Evolutionary conservation across 2,329 filamentous ascomycete species (phyloP).

Genomic region (Scedosporium apiospermum): DNA sequence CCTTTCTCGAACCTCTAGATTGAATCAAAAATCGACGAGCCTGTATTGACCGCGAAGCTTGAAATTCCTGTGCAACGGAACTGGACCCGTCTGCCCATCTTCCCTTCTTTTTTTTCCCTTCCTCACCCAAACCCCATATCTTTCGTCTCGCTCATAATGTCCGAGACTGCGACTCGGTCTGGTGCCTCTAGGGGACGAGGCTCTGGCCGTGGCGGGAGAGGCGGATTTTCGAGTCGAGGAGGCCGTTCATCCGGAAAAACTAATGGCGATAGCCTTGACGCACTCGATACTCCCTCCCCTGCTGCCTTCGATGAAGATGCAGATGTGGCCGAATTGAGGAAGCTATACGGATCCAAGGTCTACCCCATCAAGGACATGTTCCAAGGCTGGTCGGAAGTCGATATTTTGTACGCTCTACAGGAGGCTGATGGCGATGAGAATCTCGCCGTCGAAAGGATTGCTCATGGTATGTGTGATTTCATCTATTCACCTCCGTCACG

Average conservation of each 20-base stretch:
- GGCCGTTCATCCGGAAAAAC: constrained; percentile 54
- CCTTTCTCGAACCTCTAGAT: neutral
- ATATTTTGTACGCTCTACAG: constrained; percentile 85
- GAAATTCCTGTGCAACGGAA: constrained; percentile 2
- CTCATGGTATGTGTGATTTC: constrained; percentile 51
- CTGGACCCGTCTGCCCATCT: constrained; percentile 4
- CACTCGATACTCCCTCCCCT: constrained; percentile 21
- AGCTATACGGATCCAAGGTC: constrained; percentile 73
- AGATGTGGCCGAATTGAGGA: constrained; percentile 86
- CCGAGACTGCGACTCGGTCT: constrained; percentile 83
- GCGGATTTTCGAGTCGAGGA: constrained; percentile 62
- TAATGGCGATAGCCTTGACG: constrained; percentile 64
- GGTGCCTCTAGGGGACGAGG: constrained; percentile 81
- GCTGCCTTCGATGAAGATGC: constrained; percentile 67
- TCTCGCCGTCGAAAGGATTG: constrained; percentile 66
- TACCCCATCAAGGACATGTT: constrained; percentile 84
- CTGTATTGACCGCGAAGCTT: constrained; percentile 3
- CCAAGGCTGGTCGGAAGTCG: constrained; percentile 89
- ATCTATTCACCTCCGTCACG: constrained; percentile 5
- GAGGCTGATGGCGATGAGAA: constrained; percentile 77
- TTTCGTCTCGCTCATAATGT: constrained; percentile 54
- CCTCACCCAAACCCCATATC: constrained; percentile 5
- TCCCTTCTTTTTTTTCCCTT: constrained; percentile 4
- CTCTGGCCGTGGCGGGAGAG: constrained; percentile 76
- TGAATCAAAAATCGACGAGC: neutral